phyloP scores from a whole-genome alignment of 768 basidiomycete species.

The Tricholomella constricta region DNA sequence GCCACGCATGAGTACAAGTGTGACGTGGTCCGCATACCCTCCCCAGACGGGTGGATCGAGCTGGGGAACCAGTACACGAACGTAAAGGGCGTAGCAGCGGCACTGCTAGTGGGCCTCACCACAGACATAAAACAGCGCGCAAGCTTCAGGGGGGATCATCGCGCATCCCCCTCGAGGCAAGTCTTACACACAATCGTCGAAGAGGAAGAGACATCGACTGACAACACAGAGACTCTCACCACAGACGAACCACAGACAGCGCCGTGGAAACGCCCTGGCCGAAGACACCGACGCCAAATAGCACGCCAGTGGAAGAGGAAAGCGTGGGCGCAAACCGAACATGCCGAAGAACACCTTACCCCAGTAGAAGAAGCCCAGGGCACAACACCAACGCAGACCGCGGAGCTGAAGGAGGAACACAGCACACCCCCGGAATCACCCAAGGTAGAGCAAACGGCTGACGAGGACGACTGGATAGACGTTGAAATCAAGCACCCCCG shows the following conservation, averaged over 20 bases:
- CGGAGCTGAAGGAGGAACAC: background rate
- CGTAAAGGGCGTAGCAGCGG: background rate
- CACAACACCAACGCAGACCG: background rate
- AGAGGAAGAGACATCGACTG: background rate
- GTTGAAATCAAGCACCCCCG: background rate
- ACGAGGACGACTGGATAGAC: background rate
- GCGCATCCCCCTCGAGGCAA: background rate
- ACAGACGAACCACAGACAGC: background rate
- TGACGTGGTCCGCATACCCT: constrained; percentile 13
- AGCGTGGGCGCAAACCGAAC: background rate
- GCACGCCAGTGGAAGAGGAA: background rate
- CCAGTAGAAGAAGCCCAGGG: background rate
- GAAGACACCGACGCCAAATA: background rate
- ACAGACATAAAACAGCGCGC: constrained; percentile 16
- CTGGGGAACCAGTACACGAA: constrained; percentile 3
- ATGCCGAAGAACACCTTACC: background rate
- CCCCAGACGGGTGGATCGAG: background rate
- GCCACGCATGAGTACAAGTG: constrained; percentile 27
- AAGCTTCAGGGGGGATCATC: constrained; percentile 13
- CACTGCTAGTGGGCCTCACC: constrained; percentile 3
- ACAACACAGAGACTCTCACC: background rate
- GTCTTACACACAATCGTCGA: background rate
- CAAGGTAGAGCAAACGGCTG: background rate
- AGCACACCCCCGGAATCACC: background rate
- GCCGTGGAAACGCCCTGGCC: background rate